Evolutionary conservation across 768 basidiomycete species (phyloP), one percentile per base, ranked within the genome.

Genomic region (Auriscalpium microsporum): DNA sequence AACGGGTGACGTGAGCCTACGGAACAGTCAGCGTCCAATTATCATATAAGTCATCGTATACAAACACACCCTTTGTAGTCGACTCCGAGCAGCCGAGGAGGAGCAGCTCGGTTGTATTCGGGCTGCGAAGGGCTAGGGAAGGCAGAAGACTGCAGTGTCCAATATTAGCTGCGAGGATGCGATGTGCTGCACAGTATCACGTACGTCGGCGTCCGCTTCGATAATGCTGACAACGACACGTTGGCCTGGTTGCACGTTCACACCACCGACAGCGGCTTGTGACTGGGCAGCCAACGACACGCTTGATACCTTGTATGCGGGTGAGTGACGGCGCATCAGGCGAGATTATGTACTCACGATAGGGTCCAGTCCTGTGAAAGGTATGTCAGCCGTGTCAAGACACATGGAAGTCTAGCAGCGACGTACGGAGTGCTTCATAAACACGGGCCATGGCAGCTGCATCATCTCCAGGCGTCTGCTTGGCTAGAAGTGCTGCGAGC

Each of bases 361-460:
- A 52, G 61, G 61, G 48, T 60, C 53, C 46, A 55, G 21, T 48
- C 61, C 61, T 62, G n/a, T 14, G 14, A 50, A 14, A 3, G 28
- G 17, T 46, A 8, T 19, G 16, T 36, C n/a, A 34, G 52, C 59
- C 14, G 28, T 28, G 28, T 28, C 28, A 28, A 28, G 28, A 28
- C 28, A 28, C 28, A 28, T 28, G 28, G 7, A 28, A 28, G 28
- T 28, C 28, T 28, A 28, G 28, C 28, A 28, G 28, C 13, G 45
- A 48, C 61, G 46, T 40, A 62, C 61, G 54, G 48, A 62, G 48
- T 16, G 61, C 61, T 38, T 62, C 61, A 19, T 57, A 62, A n/a
- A 62, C 28, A 38, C 50, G 50, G n/a, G 52, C 46, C 50, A 62
- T 51, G 10, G 60, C 38, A 35, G 34, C 8, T 6, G 51, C 28